A percentile compares a stretch with the other conserved stretches of the same genome.
These are phyloP conservation scores for Platismatia glauca DNA, from an alignment of 495 filamentous ascomycete species.

Conservation along the genomic window DNA sequence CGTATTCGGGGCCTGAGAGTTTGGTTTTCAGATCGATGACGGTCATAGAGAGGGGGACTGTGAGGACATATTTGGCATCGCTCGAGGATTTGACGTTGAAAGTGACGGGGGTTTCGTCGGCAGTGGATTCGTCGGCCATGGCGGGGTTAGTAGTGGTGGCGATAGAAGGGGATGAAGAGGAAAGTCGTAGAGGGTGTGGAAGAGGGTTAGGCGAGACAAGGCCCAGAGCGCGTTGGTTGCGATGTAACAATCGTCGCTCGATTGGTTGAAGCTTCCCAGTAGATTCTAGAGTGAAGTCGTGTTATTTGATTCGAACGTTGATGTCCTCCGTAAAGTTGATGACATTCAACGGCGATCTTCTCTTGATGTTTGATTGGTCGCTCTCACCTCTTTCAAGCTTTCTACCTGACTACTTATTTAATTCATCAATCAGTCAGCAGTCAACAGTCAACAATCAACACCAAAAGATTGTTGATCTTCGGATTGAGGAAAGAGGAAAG, in stretches of 20 bases:
- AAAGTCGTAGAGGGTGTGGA: neutral
- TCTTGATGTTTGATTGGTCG: neutral
- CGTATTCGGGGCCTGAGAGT: constrained; percentile 68
- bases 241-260: neutral
- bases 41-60: constrained; percentile 64
- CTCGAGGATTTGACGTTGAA: constrained; percentile 90
- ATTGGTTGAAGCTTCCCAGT: neutral
- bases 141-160: neutral
- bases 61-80: constrained; percentile 75
- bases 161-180: neutral
- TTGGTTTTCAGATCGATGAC: constrained; percentile 84
- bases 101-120: constrained; percentile 56
- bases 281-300: neutral
- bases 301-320: neutral
- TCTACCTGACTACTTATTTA: too few relatives aligned
- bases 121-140: constrained; percentile 36
- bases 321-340: neutral
- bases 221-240: neutral
- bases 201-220: neutral
- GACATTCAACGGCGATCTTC: neutral
- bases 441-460: too few relatives aligned
- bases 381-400: too few relatives aligned
- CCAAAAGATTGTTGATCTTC: too few relatives aligned
- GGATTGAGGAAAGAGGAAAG: too few relatives aligned
- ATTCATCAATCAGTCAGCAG: too few relatives aligned